These are phyloP conservation scores for Pyrrhoderma noxium DNA, from an alignment of 1,284 basidiomycete genomes.

Conservation along the genomic window DNA sequence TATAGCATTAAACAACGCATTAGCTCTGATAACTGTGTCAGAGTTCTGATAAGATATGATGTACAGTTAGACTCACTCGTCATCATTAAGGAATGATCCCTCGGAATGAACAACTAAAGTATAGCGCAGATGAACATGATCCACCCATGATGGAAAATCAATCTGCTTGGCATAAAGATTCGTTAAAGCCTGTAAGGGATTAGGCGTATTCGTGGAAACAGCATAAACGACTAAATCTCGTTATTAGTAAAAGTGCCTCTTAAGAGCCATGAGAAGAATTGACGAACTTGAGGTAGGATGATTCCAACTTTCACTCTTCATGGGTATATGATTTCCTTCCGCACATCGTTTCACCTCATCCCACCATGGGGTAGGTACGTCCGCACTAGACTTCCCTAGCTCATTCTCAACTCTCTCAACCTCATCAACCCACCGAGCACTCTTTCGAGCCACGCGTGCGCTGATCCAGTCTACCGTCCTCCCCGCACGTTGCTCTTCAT, in stretches of 20 bases:
- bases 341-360: slow-evolving; percentile 67
- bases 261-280: slow-evolving; percentile 7
- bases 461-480: slow-evolving; percentile 77
- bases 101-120: slow-evolving; percentile 69
- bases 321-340: slow-evolving; percentile 68
- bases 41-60: neutral
- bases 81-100: slow-evolving; percentile 60
- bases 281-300: slow-evolving; percentile 69
- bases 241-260: slow-evolving; percentile 15
- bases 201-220: slow-evolving; percentile 67
- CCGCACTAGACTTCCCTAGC: slow-evolving; percentile 14
- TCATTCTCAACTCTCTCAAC: slow-evolving; percentile 33
- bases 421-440: slow-evolving; percentile 61
- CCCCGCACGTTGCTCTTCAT: slow-evolving; percentile 66
- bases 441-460: slow-evolving; percentile 53
- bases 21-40: slow-evolving; percentile 40
- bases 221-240: slow-evolving; percentile 56
- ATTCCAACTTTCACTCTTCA: slow-evolving; percentile 70
- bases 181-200: slow-evolving; percentile 69
- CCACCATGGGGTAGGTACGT: slow-evolving; percentile 70
- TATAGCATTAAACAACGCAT: slow-evolving; percentile 70
- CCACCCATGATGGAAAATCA: slow-evolving; percentile 73
- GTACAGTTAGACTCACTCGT: slow-evolving; percentile 57
- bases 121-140: slow-evolving; percentile 58
- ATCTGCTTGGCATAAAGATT: slow-evolving; percentile 54